These are phyloP conservation scores for Phytopythium helicoides DNA, from an alignment of 352 stramenopile genomes.

Conservation along the genomic window DNA sequence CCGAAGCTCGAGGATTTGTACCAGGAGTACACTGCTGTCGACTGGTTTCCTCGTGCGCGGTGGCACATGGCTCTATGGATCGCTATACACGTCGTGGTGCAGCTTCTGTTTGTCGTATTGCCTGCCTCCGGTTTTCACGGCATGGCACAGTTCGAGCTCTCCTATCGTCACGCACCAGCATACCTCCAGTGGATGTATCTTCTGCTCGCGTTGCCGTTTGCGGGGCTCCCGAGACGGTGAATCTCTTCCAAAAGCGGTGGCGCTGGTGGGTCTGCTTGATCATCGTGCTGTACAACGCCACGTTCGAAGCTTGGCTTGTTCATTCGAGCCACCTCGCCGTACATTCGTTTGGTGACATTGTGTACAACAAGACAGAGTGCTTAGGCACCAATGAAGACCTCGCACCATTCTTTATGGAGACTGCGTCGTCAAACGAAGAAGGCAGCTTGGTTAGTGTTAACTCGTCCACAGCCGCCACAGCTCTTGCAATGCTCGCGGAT, in stretches of 20 bases:
- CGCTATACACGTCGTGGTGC: constrained; percentile 61
- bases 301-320: constrained; percentile 76
- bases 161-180: constrained; percentile 32
- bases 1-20: constrained; percentile 71
- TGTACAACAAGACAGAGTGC: constrained; percentile 42
- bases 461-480: constrained; percentile 19
- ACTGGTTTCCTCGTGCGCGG: constrained; percentile 77
- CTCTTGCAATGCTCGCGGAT: constrained; percentile 28
- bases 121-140: constrained; percentile 53
- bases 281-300: constrained; percentile 74
- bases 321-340: constrained; percentile 52
- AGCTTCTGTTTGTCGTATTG: constrained; percentile 61
- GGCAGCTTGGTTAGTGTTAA: constrained; percentile 14
- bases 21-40: constrained; percentile 81
- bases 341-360: constrained; percentile 34
- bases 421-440: not conserved
- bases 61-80: constrained; percentile 78
- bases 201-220: constrained; percentile 67
- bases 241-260: constrained; percentile 76
- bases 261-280: constrained; percentile 71
- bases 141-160: constrained; percentile 72
- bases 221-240: constrained; percentile 51
- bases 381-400: constrained; percentile 19
- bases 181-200: constrained; percentile 77
- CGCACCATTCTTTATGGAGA: constrained; percentile 12